These are phyloP conservation scores for Mortierella sp. DNA, from an alignment of 371 early-diverging fungal species.

Conservation along the genomic window DNA sequence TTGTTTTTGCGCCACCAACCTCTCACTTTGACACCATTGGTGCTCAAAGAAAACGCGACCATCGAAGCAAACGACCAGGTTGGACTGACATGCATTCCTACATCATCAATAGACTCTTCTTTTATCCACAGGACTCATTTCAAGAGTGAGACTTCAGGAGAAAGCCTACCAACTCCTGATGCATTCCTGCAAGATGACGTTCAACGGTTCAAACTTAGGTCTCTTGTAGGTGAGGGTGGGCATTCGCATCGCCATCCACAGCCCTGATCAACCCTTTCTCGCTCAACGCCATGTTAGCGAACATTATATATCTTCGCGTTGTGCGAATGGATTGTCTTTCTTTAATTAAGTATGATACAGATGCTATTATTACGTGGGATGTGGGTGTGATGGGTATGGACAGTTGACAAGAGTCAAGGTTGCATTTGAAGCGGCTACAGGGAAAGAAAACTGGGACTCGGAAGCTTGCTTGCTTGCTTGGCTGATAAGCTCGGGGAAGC, in stretches of 20 bases:
- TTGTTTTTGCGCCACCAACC: neutral
- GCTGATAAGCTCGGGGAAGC: neutral
- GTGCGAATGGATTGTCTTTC: neutral
- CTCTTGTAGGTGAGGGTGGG: no score
- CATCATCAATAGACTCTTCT: no score
- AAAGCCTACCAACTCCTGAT: no score
- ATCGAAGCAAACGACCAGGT: neutral
- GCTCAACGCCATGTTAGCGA: no score
- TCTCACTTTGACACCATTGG: neutral
- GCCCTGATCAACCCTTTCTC: no score
- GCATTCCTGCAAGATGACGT: no score
- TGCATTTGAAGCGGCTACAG: neutral
- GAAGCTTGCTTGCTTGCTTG: neutral
- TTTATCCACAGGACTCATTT: no score
- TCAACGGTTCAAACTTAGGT: no score
- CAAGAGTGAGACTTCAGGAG: no score
- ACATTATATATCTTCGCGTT: no score
- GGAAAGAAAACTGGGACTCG: neutral
- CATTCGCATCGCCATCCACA: no score
- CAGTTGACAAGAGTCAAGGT: neutral
- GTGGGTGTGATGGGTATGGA: neutral
- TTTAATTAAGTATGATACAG: neutral
- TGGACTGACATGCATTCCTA: no score
- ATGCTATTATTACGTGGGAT: neutral
- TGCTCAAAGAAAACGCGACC: neutral